Base-by-base conservation (phyloP, 495 filamentous ascomycete species). In the Staphylotrichum tortipilum region DNA sequence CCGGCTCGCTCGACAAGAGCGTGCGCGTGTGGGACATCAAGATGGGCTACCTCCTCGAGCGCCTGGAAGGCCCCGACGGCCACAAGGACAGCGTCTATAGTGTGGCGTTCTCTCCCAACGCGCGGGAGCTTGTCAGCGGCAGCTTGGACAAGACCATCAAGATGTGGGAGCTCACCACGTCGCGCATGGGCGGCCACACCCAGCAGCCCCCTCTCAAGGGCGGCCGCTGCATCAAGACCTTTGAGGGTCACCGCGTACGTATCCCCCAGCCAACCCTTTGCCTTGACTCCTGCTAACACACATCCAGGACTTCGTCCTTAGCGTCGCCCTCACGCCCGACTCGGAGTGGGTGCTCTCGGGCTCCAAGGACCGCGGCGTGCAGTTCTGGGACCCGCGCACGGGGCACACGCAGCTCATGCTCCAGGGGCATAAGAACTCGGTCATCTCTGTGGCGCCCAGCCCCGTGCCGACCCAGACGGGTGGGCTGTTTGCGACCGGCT, bases 141-240 rank as follows among this genome's bases (percentile, higher is more conserved):
- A 89, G 85, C 78, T 71, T 94, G 54, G 88, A 94, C 65, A 91
- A 90, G 76, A 92, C 88, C 3, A 94, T 94, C 73, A 94, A 94
- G 76, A 86, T 92, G 77, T 94, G 88, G 88, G 88, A 94, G 67
- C 74, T 94, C 34, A 78, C 76, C 23, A 78, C 83, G 24, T 79
- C 86, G 40, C 77, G 85, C 40, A 73, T 81, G 26, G 26, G 26
- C 46, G 29, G 36, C 35, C 55, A 55, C 47, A 17, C 19, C 28
- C 55, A 55, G 49, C 78, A 78, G 59, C 74, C 74, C 37, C 77
- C 77, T 39, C 71, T 79, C 33, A 88, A 86, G 75, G 81, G 84
- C 41, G 86, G 88, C 45, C 79, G 87, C 60, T 91, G 89, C 65
- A 76, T 88, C 50, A 86, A 86, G 63, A 94, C 88, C 2, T 94